Evolutionary conservation across 2,329 filamentous ascomycete genomes (phyloP).

Genomic region (Cladosporium oxysporum): DNA sequence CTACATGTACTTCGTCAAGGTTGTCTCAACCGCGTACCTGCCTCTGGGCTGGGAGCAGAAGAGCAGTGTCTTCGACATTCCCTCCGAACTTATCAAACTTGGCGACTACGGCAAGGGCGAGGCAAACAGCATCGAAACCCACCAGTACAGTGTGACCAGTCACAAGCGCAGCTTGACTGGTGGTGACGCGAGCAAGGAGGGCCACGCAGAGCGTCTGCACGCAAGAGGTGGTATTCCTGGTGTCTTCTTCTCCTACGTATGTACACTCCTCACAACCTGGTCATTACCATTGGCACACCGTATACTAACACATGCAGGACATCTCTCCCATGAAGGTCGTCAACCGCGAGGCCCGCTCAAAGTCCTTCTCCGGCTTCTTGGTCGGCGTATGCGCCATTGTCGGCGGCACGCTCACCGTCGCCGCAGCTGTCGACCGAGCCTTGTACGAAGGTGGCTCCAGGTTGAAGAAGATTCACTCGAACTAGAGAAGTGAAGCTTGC

Average conservation of each 20-base stretch:
- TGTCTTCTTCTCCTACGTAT: conserved; percentile 96
- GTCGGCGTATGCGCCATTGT: conserved; percentile 93
- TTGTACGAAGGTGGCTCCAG: conserved; percentile 84
- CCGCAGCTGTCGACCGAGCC: conserved; percentile 86
- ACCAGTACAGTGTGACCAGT: conserved; percentile 97
- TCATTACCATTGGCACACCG: not conserved
- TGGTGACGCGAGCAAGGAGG: conserved; percentile 80
- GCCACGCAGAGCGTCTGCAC: conserved; percentile 89
- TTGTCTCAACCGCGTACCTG: conserved; percentile 92
- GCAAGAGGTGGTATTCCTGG: conserved; percentile 90
- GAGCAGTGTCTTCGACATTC: conserved; percentile 38
- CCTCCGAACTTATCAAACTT: conserved; percentile 59
- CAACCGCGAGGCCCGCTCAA: conserved; percentile 87
- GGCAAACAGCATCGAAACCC: conserved; percentile 88
- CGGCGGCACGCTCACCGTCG: conserved; percentile 92
- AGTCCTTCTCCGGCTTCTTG: conserved; percentile 88
- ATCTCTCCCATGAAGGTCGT: conserved; percentile 99
- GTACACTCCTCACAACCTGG: conserved; percentile 40
- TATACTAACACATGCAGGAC: conserved; percentile 51
- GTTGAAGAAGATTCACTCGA: conserved; percentile 80
- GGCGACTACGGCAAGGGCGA: conserved; percentile 67
- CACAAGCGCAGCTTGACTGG: conserved; percentile 87
- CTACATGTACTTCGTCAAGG: conserved; percentile 99
- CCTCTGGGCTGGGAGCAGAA: conserved; percentile 83
- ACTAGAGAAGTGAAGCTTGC: conserved; percentile 38